Conservation (phyloP, 2,329 filamentous ascomycete genomes). For the Pseudogymnoascus verrucosus region DNA sequence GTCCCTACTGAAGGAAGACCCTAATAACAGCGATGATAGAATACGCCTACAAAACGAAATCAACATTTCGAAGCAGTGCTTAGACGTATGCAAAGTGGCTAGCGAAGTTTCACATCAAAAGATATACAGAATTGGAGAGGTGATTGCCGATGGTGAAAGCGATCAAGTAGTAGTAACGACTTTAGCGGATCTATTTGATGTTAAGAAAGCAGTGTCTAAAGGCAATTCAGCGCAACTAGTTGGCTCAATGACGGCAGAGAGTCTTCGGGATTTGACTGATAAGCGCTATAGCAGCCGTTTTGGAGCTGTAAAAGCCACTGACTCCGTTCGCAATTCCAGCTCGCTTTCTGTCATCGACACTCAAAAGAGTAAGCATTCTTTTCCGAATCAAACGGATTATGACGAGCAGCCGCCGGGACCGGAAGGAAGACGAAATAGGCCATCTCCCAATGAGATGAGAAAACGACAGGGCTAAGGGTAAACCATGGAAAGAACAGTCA, state of each 20-base stretch:
- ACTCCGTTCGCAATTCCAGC: constrained; percentile 9
- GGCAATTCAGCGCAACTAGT: constrained; percentile 30
- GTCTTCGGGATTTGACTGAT: constrained; percentile 21
- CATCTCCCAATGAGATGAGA: constrained; percentile 26
- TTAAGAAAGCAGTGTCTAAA: constrained; percentile 30
- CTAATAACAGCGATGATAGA: neutral
- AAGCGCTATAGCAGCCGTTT: constrained; percentile 28
- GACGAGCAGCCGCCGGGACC: constrained; percentile 18
- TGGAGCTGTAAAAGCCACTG: constrained; percentile 15
- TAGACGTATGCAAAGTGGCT: too few relatives aligned
- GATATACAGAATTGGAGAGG: constrained; percentile 19
- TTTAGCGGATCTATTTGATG: constrained; percentile 34
- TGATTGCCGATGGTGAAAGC: constrained; percentile 7
- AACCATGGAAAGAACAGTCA: too few relatives aligned
- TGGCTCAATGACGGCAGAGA: constrained; percentile 29
- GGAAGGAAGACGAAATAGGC: constrained; percentile 18
- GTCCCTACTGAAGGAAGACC: constrained; percentile 19
- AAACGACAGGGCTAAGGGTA: constrained; percentile 17
- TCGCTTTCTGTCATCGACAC: constrained; percentile 14
- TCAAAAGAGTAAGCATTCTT: constrained; percentile 11
- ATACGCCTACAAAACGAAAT: too few relatives aligned
- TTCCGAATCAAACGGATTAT: constrained; percentile 14
- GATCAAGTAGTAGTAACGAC: constrained; percentile 31
- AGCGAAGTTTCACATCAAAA: constrained; percentile 24
- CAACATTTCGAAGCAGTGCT: too few relatives aligned